Percentiles rank a stretch among this genome's conserved stretches.
phyloP scores from a whole-genome alignment of 2,329 filamentous ascomycete genomes.

The Colletotrichum falcatum region DNA sequence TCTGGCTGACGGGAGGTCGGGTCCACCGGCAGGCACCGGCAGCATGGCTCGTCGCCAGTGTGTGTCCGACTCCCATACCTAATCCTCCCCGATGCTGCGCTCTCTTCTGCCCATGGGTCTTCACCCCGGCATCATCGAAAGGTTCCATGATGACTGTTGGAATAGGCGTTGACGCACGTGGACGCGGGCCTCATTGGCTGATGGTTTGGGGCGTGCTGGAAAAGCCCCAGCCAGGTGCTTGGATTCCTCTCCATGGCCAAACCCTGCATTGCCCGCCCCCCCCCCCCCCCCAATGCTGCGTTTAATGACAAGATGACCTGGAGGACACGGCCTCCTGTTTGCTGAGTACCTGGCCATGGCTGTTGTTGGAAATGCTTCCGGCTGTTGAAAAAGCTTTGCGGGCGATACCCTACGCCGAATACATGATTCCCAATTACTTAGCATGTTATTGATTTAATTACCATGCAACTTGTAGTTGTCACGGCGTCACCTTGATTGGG shows the following conservation, averaged over 20 bases:
- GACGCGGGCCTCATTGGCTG: background rate
- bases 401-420: background rate
- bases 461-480: background rate
- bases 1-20: constrained; percentile 29
- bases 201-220: background rate
- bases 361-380: background rate
- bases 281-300: constrained; percentile 7
- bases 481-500: constrained; percentile 5
- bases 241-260: constrained; percentile 14
- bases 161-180: background rate
- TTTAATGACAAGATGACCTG: background rate
- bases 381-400: background rate
- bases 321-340: background rate
- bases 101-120: background rate
- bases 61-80: too few relatives aligned
- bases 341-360: background rate
- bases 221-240: constrained; percentile 3
- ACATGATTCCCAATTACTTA: constrained; percentile 2
- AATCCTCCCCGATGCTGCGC: constrained; percentile 10
- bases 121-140: constrained; percentile 1
- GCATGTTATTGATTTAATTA: background rate
- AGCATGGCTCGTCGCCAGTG: constrained; percentile 38
- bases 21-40: constrained; percentile 35
- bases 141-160: constrained; percentile 1
- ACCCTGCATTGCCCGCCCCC: constrained; percentile 14